Percentiles rank a stretch among this genome's conserved stretches.
These are phyloP conservation scores for Aspergillus caelatus DNA, from an alignment of 2,329 filamentous ascomycete species.

Conservation along the genomic window DNA sequence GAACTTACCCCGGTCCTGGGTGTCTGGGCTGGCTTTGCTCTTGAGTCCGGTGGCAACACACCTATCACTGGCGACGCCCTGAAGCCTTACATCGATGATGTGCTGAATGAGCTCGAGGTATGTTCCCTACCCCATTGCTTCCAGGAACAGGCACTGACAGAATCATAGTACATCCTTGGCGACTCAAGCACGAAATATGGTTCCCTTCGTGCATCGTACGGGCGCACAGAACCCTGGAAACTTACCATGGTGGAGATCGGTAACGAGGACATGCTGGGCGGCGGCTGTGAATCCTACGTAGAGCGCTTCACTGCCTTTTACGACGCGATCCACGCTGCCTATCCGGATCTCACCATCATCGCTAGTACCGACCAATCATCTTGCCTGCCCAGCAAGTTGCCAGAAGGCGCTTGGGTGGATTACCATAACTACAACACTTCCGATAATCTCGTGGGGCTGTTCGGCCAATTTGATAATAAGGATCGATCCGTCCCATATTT, in stretches of 20 bases:
- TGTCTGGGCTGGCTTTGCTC: slow-evolving; percentile 59
- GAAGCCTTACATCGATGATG: slow-evolving; percentile 59
- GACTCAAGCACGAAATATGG: slow-evolving; percentile 59
- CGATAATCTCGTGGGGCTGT: slow-evolving; percentile 52
- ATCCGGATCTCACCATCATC: slow-evolving; percentile 60
- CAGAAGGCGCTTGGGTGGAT: slow-evolving; percentile 45
- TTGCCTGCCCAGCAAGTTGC: slow-evolving; percentile 26
- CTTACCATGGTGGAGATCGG: slow-evolving; percentile 65
- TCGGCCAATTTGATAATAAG: slow-evolving; percentile 57
- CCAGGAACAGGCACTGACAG: not conserved
- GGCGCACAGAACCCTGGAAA: slow-evolving; percentile 60
- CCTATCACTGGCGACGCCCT: slow-evolving; percentile 52
- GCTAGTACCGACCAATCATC: slow-evolving; percentile 40
- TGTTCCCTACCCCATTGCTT: not conserved
- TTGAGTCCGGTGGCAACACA: slow-evolving; percentile 55
- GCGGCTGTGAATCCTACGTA: slow-evolving; percentile 50
- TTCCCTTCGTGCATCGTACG: slow-evolving; percentile 56
- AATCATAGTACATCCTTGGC: slow-evolving; percentile 56
- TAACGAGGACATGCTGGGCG: slow-evolving; percentile 65
- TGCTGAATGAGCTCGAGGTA: slow-evolving; percentile 61
- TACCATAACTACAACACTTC: slow-evolving; percentile 57
- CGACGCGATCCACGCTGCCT: slow-evolving; percentile 56
- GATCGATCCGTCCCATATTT: slow-evolving; percentile 33
- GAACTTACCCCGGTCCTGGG: slow-evolving; percentile 58
- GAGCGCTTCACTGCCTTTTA: slow-evolving; percentile 61